Conservation (phyloP, 129 eudicot species). For the Mikania micrantha region DNA sequence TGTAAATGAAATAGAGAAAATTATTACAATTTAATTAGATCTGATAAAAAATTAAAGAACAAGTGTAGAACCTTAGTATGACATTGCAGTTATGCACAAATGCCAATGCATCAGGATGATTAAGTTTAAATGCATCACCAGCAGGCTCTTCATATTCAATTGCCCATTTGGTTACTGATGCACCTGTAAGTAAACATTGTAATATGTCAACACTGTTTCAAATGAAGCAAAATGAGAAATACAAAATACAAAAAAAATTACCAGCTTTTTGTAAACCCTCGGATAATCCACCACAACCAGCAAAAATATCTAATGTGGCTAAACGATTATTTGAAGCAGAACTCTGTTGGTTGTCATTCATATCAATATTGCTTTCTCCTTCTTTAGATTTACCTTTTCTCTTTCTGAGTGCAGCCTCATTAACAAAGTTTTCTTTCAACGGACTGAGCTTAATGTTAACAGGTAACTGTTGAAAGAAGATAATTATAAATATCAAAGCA, state of each 20-base stretch:
- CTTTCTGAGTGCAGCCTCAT: conserved; percentile 37
- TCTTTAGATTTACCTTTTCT: conserved; percentile 41
- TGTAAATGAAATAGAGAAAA: background rate
- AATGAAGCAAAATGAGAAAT: background rate
- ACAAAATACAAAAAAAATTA: conserved; percentile 18
- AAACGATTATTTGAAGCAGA: conserved; percentile 12
- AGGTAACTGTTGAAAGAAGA: conserved; percentile 34
- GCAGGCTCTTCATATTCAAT: conserved; percentile 66
- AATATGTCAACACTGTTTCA: background rate
- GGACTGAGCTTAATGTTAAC: conserved; percentile 32
- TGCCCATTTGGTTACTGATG: conserved; percentile 60
- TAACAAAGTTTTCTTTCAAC: conserved; percentile 17
- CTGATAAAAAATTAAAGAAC: background rate
- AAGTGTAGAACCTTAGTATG: conserved; percentile 33
- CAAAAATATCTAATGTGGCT: conserved; percentile 54
- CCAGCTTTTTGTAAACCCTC: conserved; percentile 64
- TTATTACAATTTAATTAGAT: background rate
- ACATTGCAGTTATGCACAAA: conserved; percentile 56
- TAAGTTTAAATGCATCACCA: conserved; percentile 53
- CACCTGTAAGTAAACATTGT: conserved; percentile 33
- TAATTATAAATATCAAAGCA: background rate
- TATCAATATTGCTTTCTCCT: conserved; percentile 34
- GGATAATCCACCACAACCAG: conserved; percentile 70
- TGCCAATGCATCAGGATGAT: conserved; percentile 50
- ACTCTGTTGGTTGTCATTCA: conserved; percentile 12